These are phyloP conservation scores for Sordaria brevicollis DNA, from an alignment of 495 filamentous ascomycete genomes.

Conservation along the genomic window DNA sequence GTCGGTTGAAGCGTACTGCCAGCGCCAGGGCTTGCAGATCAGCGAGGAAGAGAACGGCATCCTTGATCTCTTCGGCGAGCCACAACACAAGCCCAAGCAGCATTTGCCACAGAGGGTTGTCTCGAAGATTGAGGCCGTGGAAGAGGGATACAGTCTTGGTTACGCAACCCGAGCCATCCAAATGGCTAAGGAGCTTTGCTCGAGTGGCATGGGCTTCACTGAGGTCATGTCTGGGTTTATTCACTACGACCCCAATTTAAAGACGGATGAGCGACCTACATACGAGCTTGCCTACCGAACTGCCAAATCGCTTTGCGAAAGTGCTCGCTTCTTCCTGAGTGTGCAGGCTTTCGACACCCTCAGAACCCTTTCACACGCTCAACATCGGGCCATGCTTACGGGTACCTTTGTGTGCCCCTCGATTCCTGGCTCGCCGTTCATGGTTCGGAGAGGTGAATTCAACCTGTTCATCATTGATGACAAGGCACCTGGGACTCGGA, in stretches of 20 bases:
- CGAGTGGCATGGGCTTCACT: constrained; percentile 45
- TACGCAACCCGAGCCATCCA: constrained; percentile 30
- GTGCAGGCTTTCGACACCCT: constrained; percentile 43
- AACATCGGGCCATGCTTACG: constrained; percentile 45
- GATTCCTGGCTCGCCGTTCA: constrained; percentile 47
- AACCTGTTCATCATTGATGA: constrained; percentile 46
- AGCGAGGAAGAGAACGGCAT: constrained; percentile 41
- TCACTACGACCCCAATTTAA: constrained; percentile 40
- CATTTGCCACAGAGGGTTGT: constrained; percentile 2
- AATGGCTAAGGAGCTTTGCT: constrained; percentile 29
- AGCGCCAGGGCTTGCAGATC: constrained; percentile 32
- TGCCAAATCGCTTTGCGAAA: constrained; percentile 41
- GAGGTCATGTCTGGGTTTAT: constrained; percentile 57
- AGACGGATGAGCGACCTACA: constrained; percentile 33
- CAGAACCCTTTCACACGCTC: constrained; percentile 31
- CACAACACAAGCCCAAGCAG: constrained; percentile 14
- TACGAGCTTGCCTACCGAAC: constrained; percentile 46
- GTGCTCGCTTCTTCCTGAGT: constrained; percentile 50
- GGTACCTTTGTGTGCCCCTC: constrained; percentile 53
- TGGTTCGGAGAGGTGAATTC: constrained; percentile 48
- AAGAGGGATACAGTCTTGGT: constrained; percentile 23
- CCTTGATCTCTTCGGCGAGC: constrained; percentile 36
- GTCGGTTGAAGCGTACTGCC: constrained; percentile 40
- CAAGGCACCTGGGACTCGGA: constrained; percentile 44
- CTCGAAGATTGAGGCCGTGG: constrained; percentile 6